A percentile compares a stretch with the other conserved stretches of the same genome.
Evolutionary conservation across 768 basidiomycete genomes (phyloP).

Genomic region (Russula foetens): DNA sequence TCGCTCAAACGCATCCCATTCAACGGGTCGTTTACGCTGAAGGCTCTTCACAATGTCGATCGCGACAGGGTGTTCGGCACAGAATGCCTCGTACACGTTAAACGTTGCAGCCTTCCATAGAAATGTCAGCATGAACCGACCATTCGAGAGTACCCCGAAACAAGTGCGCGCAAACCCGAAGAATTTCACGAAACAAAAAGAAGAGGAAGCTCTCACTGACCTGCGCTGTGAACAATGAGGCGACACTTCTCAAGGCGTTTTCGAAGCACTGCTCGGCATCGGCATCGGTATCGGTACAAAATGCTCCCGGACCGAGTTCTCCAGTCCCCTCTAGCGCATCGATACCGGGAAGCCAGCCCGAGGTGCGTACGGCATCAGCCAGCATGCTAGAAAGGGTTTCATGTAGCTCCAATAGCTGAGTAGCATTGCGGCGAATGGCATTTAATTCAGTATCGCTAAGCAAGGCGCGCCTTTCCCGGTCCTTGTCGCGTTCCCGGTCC

Average conservation of each 20-base stretch:
- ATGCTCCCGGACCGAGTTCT: conserved; percentile 1
- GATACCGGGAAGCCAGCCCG: conserved; percentile 35
- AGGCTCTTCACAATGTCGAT: conserved; percentile 62
- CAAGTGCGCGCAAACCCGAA: not conserved
- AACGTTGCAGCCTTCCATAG: conserved; percentile 58
- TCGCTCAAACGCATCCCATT: conserved; percentile 83
- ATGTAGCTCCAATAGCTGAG: conserved; percentile 59
- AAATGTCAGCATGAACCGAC: conserved; percentile 13
- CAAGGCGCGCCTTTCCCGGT: conserved; percentile 38
- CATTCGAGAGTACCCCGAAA: not conserved
- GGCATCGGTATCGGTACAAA: not conserved
- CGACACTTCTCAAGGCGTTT: conserved; percentile 7
- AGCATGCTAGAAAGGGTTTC: conserved; percentile 57
- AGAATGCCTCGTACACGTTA: conserved; percentile 76
- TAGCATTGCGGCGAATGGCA: conserved; percentile 55
- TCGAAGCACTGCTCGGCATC: conserved; percentile 8
- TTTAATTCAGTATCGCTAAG: conserved; percentile 53
- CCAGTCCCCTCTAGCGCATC: not conserved
- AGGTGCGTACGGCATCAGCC: conserved; percentile 37
- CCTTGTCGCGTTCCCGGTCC: conserved; percentile 7
- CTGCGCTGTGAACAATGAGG: conserved; percentile 7
- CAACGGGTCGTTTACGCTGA: conserved; percentile 51
- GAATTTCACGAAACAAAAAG: not conserved
- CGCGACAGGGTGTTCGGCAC: conserved; percentile 80
- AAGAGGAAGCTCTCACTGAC: conserved; percentile 6